Conservation (phyloP, 148 eudicot species). For the Arbutus unedo region DNA sequence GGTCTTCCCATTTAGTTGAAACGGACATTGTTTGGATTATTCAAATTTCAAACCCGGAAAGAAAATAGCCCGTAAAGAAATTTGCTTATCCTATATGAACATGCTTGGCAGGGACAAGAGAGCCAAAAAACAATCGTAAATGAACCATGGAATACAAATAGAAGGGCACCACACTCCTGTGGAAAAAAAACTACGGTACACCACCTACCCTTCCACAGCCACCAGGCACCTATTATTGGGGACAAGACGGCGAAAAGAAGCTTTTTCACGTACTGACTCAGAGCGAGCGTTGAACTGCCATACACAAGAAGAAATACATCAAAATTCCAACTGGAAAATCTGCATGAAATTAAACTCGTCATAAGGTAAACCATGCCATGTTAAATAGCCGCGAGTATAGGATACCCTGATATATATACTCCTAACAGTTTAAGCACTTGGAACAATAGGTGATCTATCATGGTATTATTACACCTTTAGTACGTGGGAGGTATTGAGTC, state of each 20-base stretch:
- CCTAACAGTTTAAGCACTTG: neutral
- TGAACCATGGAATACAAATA: neutral
- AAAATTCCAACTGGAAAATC: slow-evolving; percentile 1
- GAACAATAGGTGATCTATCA: neutral
- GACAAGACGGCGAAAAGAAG: slow-evolving; percentile 91
- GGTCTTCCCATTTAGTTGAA: neutral
- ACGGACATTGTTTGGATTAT: neutral
- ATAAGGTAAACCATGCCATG: neutral
- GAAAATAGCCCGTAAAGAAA: neutral
- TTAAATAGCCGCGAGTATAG: neutral
- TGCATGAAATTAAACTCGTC: neutral
- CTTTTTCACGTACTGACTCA: slow-evolving; percentile 77
- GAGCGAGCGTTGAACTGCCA: slow-evolving; percentile 90
- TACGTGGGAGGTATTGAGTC: neutral
- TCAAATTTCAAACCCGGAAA: neutral
- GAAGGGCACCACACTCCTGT: too few relatives aligned
- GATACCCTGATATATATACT: neutral
- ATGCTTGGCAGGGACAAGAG: neutral
- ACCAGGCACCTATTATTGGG: slow-evolving; percentile 87
- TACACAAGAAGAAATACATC: neutral
- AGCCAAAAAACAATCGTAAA: neutral
- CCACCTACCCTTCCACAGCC: slow-evolving; percentile 77
- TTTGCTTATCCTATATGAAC: neutral
- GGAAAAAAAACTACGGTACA: neutral
- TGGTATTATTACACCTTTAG: neutral